Evolutionary conservation across 164 flowering plant genomes (phyloP).

Genomic region (Macadamia tetraphylla): DNA sequence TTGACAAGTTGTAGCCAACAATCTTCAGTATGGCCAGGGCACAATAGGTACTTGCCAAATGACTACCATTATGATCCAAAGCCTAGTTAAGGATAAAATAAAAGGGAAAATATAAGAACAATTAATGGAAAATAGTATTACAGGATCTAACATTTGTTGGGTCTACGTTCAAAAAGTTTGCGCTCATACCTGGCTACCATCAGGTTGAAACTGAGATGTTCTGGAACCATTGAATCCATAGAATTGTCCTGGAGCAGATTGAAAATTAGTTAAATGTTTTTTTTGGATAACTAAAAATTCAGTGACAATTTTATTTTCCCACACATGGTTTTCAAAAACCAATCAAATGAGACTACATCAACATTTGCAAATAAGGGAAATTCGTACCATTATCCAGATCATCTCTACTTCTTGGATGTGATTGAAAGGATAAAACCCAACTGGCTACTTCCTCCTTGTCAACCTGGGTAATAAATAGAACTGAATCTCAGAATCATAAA

Average conservation of each 20-base stretch:
- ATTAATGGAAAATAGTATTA: neutral
- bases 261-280: neutral
- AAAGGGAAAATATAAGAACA: neutral
- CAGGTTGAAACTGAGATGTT: constrained; percentile 51
- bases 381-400: constrained; percentile 49
- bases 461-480: constrained; percentile 34
- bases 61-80: constrained; percentile 46
- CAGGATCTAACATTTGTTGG: neutral
- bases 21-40: constrained; percentile 78
- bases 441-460: constrained; percentile 51
- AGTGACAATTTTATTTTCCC: neutral
- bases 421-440: constrained; percentile 88
- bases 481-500: neutral
- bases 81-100: constrained; percentile 38
- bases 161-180: neutral
- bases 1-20: constrained; percentile 56
- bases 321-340: neutral
- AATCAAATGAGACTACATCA: neutral
- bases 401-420: constrained; percentile 37
- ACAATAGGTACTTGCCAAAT: constrained; percentile 91
- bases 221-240: constrained; percentile 88
- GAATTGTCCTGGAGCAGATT: constrained; percentile 49
- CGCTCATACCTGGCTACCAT: constrained; percentile 47
- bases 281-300: too few species aligned
- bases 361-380: neutral